Base-by-base conservation (phyloP, 2,329 filamentous ascomycete species). In the Aspergillus ustus region DNA sequence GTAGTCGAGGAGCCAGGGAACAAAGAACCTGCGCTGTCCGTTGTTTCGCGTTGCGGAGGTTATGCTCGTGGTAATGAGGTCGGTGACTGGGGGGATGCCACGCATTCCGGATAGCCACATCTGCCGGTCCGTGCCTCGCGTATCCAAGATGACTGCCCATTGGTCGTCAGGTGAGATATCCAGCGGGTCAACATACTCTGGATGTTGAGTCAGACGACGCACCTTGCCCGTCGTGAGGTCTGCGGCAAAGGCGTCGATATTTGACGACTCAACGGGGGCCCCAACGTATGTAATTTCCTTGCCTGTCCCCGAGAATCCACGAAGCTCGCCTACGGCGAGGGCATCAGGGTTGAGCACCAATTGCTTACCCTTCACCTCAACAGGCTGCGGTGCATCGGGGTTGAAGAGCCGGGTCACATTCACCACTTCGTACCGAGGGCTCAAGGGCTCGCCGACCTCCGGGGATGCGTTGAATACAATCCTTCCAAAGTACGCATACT, bases 1-100 rank as follows among this genome's bases (percentile, higher is more conserved):
- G 0, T 66, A 64, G 57, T 83, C 80, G 4, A 83, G 66, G 0
- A 84, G 69, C 28, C 72, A 78, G 0, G 80, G 81, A 57, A 80
- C 75, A 59, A 83, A 84, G 72, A 83, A 83, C 19, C 46, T 45
- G 15, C 46, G 29, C 2, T n/a, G 15, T 2, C 29, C 31, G 29
- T 57, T 57, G 19, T 57, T 57, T 11, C 55, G 55, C 2, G 46
- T 2, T 44, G 19, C 20, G 44, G 45, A 20, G 29, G 43, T 8
- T 44, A 4, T 5, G 46, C 29, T 13, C 57, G 52, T 63, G 2
- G 58, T 56, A 29, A 80, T 63, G 5, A 79, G 46, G 51, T 82
- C 80, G 7, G 72, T 74, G 0, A 83, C 15, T 0, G 80, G 80
- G 1, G 81, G 80, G 5, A 57, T 51, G n/a, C n/a, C 22, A 4